Evolutionary conservation across 768 basidiomycete genomes (phyloP).

Genomic region (Pisolithus marmoratus): DNA sequence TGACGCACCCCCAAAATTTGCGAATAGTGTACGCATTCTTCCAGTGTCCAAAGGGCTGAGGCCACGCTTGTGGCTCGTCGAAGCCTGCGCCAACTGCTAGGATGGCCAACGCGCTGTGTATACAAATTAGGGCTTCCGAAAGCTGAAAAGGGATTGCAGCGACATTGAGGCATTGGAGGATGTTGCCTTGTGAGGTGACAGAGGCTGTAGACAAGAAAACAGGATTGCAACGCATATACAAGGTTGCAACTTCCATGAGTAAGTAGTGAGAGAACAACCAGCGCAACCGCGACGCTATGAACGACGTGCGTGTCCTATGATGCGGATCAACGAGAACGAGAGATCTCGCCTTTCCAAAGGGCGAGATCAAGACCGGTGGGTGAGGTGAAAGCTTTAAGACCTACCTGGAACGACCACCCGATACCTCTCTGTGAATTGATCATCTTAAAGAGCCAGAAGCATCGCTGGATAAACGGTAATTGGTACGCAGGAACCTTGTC

Average conservation of each 20-base stretch:
- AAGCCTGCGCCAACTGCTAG: not conserved
- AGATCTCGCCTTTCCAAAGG: too few species aligned
- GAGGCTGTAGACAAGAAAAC: not conserved
- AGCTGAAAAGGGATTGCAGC: not conserved
- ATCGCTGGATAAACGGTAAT: not conserved
- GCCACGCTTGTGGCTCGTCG: not conserved
- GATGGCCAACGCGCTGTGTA: not conserved
- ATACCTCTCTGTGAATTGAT: not conserved
- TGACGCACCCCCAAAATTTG: not conserved
- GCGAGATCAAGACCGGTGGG: too few species aligned
- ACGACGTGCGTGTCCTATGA: too few species aligned
- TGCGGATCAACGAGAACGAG: too few species aligned
- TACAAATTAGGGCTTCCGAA: not conserved
- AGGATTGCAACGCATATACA: conserved; percentile 4
- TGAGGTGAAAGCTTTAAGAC: too few species aligned
- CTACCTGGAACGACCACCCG: not conserved
- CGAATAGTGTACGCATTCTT: not conserved
- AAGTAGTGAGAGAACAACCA: not conserved
- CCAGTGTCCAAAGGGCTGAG: not conserved
- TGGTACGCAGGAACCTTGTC: not conserved
- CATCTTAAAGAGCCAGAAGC: not conserved
- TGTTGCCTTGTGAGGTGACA: not conserved
- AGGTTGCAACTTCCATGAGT: not conserved
- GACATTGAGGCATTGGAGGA: not conserved
- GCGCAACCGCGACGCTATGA: too few species aligned